phyloP scores from a whole-genome alignment of 768 basidiomycete genomes.

The Heimioporus sp. region DNA sequence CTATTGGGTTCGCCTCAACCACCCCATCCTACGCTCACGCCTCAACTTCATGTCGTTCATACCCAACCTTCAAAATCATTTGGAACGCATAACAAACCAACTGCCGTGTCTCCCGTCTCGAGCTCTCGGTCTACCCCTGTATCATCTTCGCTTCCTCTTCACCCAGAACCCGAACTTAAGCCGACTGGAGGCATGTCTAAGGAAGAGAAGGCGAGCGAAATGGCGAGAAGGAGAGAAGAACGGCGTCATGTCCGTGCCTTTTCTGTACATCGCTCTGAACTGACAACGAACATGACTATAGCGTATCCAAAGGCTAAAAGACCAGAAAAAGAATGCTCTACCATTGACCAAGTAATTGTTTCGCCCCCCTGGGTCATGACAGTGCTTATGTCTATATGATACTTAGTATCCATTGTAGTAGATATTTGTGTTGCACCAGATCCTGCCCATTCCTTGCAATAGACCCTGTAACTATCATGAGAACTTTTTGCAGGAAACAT shows the following conservation, averaged over 20 bases:
- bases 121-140: slow-evolving; percentile 24
- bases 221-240: slow-evolving; percentile 90
- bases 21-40: slow-evolving; percentile 17
- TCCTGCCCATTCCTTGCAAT: no score
- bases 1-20: slow-evolving; percentile 20
- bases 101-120: slow-evolving; percentile 9
- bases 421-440: no score
- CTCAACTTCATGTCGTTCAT: slow-evolving; percentile 12
- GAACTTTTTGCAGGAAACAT: no score
- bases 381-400: no score
- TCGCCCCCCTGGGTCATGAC: no score
- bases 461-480: no score
- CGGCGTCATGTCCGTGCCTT: slow-evolving; percentile 67
- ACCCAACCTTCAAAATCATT: slow-evolving; percentile 5
- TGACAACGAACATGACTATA: slow-evolving; percentile 21
- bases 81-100: background rate
- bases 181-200: slow-evolving; percentile 61
- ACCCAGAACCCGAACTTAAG: slow-evolving; percentile 13
- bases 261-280: background rate
- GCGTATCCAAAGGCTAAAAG: slow-evolving; percentile 80
- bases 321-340: slow-evolving; percentile 62
- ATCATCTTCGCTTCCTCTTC: slow-evolving; percentile 18
- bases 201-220: slow-evolving; percentile 92
- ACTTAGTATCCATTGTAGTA: no score
- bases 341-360: background rate